Evolutionary conservation across 2,329 filamentous ascomycete genomes (phyloP), one percentile per base, ranked within the genome.

Genomic region (Exophiala sp.): DNA sequence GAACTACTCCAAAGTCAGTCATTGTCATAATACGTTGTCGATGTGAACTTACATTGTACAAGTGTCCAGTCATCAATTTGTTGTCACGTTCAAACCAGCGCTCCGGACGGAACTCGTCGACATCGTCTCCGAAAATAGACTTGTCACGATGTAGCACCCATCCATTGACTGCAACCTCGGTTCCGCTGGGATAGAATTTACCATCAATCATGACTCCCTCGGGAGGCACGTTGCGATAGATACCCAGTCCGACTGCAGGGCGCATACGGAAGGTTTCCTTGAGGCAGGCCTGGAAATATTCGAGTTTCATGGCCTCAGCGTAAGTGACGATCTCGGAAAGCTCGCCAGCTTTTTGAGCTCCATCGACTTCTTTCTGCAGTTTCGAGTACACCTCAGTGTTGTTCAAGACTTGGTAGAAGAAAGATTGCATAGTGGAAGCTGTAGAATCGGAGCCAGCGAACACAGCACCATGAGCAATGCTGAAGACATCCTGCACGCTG

Each of bases 381-480:
- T 82, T 80, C 16, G 46, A 14, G 32, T 62, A 59, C 10, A 47
- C 55, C 0, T 63, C 64, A 0, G 70, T 68, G n/a, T 74, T 71
- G 35, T 76, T 73, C 7, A 81, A 70, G 0, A 77, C 69, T 34
- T 74, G 72, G 68, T 75, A 78, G 69, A 79, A 79, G 65, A 81
- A 79, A 43, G 77, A 80, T 58, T 81, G 78, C 78, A 81, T 81
- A 0, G 78, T 80, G 3, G 78, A 80, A 9, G 81, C 81, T 0
- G 81, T 83, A 0, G 81, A 83, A 67, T 84, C 81, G 10, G 82
- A 83, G 21, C 82, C 82, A 14, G 67, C 68, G n/a, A 66, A 63
- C 60, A 63, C 81, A 1, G 79, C 79, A 3, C 79, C 79, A 54
- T 82, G 79, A 5, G 79, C 76, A 3, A 82, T 76, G 9, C 78